Evolutionary conservation across 805 yeast genomes (phyloP), one percentile per base, ranked within the genome.

Genomic region (Barnettozyma wickerhamii): DNA sequence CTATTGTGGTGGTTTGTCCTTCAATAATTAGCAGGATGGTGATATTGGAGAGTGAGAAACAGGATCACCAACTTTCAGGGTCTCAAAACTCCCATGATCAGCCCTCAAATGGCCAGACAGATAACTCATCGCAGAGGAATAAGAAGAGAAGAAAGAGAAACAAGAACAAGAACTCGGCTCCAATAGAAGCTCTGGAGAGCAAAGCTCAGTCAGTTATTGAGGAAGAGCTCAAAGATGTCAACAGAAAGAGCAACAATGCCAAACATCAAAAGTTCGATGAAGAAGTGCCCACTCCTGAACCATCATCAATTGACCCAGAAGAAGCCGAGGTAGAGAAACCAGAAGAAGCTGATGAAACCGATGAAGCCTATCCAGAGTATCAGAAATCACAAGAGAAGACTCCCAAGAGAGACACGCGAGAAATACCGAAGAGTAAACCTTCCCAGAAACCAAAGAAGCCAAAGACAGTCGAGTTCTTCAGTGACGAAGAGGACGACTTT

Each of bases 381-480:
- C n/a, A n/a, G n/a, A n/a, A n/a, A n/a, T n/a, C n/a, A n/a, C n/a
- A n/a, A n/a, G n/a, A n/a, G n/a, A n/a, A n/a, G n/a, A n/a, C n/a
- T n/a, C n/a, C n/a, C n/a, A 29, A 24, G 30, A 39, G 35, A 28
- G 10, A 32, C 20, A 20, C 33, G 19, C 30, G 37, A 38, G 27
- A 15, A 47, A 42, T 5, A 29, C 19, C 14, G 42, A 37, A 28
- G 35, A 32, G 28, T 37, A 35, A 20, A 34, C 39, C 9, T 35
- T 36, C 23, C 41, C 48, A 45, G 24, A 41, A 31, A 37, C 19
- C 24, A 21, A 35, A 15, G 18, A 42, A 31, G 26, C 44, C 55
- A 9, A 65, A 62, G 37, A 56, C 59, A 2, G 68, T 69, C n/a
- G 58, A 61, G 19, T 67, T 62, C 41, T 45, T 51, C 42, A 64